These are phyloP conservation scores for Russula virescens DNA, from an alignment of 768 basidiomycete genomes.

Conservation along the genomic window DNA sequence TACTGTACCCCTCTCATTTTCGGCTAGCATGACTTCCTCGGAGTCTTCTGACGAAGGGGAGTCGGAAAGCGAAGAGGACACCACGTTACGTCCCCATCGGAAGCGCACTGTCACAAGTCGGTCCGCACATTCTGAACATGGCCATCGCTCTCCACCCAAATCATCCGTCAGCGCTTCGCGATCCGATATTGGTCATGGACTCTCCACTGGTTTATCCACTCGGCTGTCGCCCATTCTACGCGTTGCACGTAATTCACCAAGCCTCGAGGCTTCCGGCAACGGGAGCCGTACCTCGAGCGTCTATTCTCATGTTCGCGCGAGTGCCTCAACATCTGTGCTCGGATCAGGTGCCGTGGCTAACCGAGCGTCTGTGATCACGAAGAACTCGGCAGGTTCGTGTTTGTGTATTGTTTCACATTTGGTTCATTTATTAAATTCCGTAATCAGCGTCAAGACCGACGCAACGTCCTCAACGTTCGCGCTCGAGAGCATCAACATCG, in stretches of 20 bases:
- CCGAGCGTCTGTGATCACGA: constrained; percentile 37
- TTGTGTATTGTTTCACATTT: background rate
- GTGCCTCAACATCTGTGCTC: constrained; percentile 54
- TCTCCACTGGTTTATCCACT: background rate
- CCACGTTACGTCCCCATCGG: constrained; percentile 32
- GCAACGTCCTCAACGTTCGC: constrained; percentile 11
- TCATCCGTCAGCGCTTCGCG: background rate
- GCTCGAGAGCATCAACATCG: constrained; percentile 26
- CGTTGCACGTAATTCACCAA: background rate
- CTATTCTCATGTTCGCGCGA: constrained; percentile 41
- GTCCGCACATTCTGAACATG: constrained; percentile 27
- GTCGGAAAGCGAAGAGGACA: constrained; percentile 33
- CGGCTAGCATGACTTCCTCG: constrained; percentile 33
- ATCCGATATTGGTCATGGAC: constrained; percentile 21
- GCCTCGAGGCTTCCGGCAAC: constrained; percentile 1
- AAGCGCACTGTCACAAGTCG: constrained; percentile 32
- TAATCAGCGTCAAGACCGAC: background rate
- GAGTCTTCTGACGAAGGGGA: constrained; percentile 31
- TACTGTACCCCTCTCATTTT: constrained; percentile 24
- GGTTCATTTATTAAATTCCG: background rate
- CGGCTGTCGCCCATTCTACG: background rate
- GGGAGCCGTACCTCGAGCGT: constrained; percentile 16
- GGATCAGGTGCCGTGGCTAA: constrained; percentile 47
- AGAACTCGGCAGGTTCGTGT: constrained; percentile 12
- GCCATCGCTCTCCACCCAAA: constrained; percentile 23